Percentiles rank a stretch among this genome's conserved stretches.
Evolutionary conservation across 768 basidiomycete genomes (phyloP).

Genomic region (Artomyces pyxidatus): DNA sequence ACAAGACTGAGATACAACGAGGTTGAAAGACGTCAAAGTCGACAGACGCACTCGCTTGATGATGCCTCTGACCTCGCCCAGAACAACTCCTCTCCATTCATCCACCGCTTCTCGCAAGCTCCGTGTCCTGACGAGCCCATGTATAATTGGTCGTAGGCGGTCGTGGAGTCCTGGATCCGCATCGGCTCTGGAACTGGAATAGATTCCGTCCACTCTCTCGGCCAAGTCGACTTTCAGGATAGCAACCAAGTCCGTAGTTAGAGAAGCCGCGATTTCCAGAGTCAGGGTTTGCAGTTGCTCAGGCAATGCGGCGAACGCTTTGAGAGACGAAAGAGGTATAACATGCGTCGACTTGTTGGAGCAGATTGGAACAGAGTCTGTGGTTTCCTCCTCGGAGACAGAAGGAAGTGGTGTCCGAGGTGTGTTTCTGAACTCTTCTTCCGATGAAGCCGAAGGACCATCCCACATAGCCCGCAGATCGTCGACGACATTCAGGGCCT

Average conservation of each 20-base stretch:
- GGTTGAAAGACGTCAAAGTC: neutral
- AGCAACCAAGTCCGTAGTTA: conserved; percentile 72
- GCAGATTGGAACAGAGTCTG: conserved; percentile 16
- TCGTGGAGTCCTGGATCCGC: conserved; percentile 42
- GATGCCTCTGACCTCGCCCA: conserved; percentile 49
- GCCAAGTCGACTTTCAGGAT: conserved; percentile 61
- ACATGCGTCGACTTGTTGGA: conserved; percentile 13
- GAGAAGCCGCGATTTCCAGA: conserved; percentile 64
- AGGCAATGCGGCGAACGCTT: conserved; percentile 71
- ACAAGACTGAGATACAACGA: neutral
- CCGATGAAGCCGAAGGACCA: neutral
- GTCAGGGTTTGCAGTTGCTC: conserved; percentile 62
- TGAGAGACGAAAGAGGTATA: conserved; percentile 58
- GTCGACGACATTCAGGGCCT: conserved; percentile 71
- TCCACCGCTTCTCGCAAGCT: conserved; percentile 60
- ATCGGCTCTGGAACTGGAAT: conserved; percentile 22
- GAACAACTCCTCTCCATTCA: conserved; percentile 63
- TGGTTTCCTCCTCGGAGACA: conserved; percentile 26
- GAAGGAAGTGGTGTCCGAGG: conserved; percentile 13
- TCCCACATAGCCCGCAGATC: conserved; percentile 56
- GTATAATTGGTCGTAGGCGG: conserved; percentile 60
- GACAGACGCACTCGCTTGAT: conserved; percentile 47
- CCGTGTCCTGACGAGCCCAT: conserved; percentile 68
- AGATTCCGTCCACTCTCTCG: conserved; percentile 32
- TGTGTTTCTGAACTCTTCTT: neutral